phyloP scores from a whole-genome alignment of 2,329 filamentous ascomycete genomes.

The Periconia digitata region DNA sequence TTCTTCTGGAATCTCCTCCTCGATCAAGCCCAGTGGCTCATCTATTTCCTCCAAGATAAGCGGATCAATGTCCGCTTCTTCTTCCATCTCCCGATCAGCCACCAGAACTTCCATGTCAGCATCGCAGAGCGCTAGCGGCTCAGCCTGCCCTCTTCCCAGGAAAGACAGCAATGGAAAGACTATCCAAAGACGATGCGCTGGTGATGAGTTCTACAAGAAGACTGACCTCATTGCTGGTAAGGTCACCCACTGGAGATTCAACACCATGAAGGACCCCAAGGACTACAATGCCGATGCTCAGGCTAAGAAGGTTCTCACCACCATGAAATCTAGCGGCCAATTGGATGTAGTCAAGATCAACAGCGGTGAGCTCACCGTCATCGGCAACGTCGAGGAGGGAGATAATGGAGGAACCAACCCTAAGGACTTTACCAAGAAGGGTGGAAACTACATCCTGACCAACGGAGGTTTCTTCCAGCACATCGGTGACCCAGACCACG shows the following conservation, averaged over 20 bases:
- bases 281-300: background rate
- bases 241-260: constrained; percentile 1
- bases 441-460: constrained; percentile 1
- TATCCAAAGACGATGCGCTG: constrained; percentile 2
- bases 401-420: background rate
- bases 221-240: background rate
- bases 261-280: background rate
- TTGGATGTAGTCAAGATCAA: constrained; percentile 1
- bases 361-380: background rate
- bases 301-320: background rate
- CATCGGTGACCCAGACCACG: background rate
- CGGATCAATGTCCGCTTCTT: no score
- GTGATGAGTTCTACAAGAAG: constrained; percentile 2
- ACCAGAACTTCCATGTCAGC: background rate
- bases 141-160: constrained; percentile 2
- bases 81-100: background rate
- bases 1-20: no score
- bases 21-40: no score
- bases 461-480: constrained; percentile 3
- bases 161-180: constrained; percentile 2
- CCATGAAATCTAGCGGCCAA: constrained; percentile 1
- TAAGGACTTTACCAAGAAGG: background rate
- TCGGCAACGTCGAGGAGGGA: background rate
- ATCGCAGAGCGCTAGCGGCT: no score
- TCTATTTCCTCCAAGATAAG: no score